Evolutionary conservation across 2,329 filamentous ascomycete species (phyloP), one percentile per base, ranked within the genome.

Genomic region (Tolypocladium inflatum): DNA sequence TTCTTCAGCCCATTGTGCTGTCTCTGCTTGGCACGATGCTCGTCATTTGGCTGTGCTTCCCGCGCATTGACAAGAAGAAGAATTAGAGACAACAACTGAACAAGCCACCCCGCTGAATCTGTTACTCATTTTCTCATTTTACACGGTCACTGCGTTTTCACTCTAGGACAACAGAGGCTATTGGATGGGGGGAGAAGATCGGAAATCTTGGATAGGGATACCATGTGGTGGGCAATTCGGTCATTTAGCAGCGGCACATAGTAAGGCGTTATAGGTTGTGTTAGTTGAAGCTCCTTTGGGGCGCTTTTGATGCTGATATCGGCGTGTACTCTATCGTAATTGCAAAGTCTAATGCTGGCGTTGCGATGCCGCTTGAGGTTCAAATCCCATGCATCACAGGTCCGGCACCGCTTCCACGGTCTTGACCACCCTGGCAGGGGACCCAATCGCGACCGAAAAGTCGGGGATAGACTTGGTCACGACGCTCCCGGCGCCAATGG

Each of bases 1-100:
- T 80, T 5, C 65, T 86, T 42, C 82, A 85, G 62, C 81, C 82
- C 0, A 75, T 85, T 33, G 73, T 83, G 10, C 69, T 85, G n/a
- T 77, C 74, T 0, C 63, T 84, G 26, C 63, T 84, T 50, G 76
- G 62, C 2, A 67, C 71, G 3, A 73, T 80, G 59, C 62, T 78
- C 1, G 57, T 70, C 0, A 50, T 81, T 11, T 84, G 81, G 81
- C 61, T 76, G 21, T 67, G 73, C 19, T 61, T 83, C 35, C 76
- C 77, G 0, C 70, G 67, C 17, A 70, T 79, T 30, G 66, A 65
- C 1, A 76, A 73, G 67, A 76, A 74, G 63, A 68, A 65, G 55
- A 73, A 75, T 17, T 76, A 62, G 64, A 41, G 39, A 17, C 8
- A 13, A 4, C 15, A 30, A 4, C 13, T n/a, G n/a, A n/a, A n/a